Base-by-base conservation (phyloP, 2,329 filamentous ascomycete species). In the Domatiomyces catenatus region DNA sequence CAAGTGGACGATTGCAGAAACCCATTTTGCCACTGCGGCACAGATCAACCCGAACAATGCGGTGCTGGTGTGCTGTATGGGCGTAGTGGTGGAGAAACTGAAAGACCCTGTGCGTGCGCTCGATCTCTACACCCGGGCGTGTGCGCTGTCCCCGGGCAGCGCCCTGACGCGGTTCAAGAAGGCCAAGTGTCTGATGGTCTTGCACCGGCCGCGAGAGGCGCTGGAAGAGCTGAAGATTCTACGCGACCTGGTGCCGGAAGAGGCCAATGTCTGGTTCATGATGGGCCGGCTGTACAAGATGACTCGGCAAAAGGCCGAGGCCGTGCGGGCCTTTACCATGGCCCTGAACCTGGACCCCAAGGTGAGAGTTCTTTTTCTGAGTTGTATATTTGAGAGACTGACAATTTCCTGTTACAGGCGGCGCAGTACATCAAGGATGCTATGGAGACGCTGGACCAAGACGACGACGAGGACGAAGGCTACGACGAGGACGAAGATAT, bases 321-420 rank as follows among this genome's bases (percentile, higher is more conserved):
- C 92, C n/a, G 85, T 98, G 53, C 82, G 84, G 53, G 87, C 95
- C 66, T 94, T 94, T 64, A 98, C 92, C 5, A 90, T 89, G 65
- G 92, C 92, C 17, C 72, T 96, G 62, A 94, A 94, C 67, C 71
- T 98, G 62, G 92, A 98, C 72, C 92, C 90, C 26, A 96, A 96
- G 81, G 90, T 93, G 73, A 64, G 74, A 64, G 17, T 7, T 8
- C 44, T 46, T 45, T 8, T 44, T 4, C 4, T 22, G 10, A 4
- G 10, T 5, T 39, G 10, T n/a, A n/a, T n/a, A n/a, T n/a, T 5
- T 15, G 10, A 4, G 32, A 39, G 12, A 39, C 32, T 39, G 32
- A 39, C 32, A 39, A 39, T 39, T 39, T 10, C 32, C 32, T 39
- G 32, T 8, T 50, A 42, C 58, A 94, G 89, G 87, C 90, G 60